Percentiles rank a stretch among this genome's conserved stretches.
Conservation (phyloP, 2,329 filamentous ascomycete genomes). For the Phialophora verrucosa region DNA sequence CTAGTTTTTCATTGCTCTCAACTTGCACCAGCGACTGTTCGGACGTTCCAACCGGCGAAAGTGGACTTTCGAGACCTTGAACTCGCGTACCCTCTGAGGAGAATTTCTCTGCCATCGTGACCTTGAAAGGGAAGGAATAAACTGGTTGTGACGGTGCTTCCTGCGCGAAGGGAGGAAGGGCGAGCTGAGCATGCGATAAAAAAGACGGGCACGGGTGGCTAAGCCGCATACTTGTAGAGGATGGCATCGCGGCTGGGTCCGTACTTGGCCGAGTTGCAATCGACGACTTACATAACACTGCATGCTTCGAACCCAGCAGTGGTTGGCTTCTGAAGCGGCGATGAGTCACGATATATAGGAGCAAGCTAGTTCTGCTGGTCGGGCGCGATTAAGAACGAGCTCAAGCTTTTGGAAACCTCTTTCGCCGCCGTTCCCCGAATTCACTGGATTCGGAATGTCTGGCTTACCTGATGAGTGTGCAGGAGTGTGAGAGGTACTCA, state of each 20-base stretch:
- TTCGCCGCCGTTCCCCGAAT: background rate
- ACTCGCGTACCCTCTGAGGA: background rate
- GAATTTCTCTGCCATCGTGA: background rate
- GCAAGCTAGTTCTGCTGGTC: background rate
- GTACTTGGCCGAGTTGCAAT: background rate
- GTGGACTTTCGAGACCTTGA: background rate
- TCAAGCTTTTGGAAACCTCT: background rate
- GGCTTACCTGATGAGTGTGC: background rate
- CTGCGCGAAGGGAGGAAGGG: background rate
- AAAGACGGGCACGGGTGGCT: background rate
- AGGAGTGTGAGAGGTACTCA: background rate
- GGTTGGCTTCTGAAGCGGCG: background rate
- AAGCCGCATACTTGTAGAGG: background rate
- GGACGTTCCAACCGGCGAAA: slow-evolving; percentile 4
- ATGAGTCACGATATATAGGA: background rate
- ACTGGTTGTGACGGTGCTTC: background rate
- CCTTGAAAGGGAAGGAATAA: background rate
- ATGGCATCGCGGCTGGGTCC: background rate
- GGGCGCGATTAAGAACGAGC: background rate
- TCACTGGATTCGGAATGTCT: background rate
- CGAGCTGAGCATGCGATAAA: background rate
- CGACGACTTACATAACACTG: background rate
- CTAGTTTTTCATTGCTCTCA: background rate
- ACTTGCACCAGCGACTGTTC: background rate
- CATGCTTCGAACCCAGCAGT: background rate